Percentiles rank a stretch among this genome's conserved stretches.
These are phyloP conservation scores for Thraustochytrium striatum DNA, from an alignment of 352 stramenopile species.

Conservation along the genomic window DNA sequence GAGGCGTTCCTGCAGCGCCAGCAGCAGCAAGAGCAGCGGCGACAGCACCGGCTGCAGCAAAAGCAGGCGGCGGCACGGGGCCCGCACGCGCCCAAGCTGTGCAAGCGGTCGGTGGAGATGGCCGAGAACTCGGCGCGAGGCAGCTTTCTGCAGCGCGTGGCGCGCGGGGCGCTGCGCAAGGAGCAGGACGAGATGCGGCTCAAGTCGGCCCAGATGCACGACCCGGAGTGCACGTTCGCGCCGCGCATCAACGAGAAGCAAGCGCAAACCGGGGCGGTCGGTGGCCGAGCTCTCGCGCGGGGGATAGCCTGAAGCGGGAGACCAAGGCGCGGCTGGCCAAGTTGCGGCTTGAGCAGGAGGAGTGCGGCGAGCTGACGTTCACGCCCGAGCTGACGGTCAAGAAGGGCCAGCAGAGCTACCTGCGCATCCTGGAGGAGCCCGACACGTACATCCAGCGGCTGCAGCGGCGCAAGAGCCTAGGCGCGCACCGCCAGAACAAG, in stretches of 20 bases:
- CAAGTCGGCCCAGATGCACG: slow-evolving; percentile 49
- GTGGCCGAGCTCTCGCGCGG: slow-evolving; percentile 52
- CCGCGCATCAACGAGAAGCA: slow-evolving; percentile 49
- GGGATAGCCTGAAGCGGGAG: slow-evolving; percentile 54
- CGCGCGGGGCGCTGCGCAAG: slow-evolving; percentile 49
- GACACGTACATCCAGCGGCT: slow-evolving; percentile 55
- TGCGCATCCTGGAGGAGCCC: slow-evolving; percentile 54
- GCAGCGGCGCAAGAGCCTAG: slow-evolving; percentile 51
- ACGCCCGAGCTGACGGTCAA: slow-evolving; percentile 49
- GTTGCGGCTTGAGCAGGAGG: slow-evolving; percentile 53
- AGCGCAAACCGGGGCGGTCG: slow-evolving; percentile 40
- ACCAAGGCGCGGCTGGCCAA: slow-evolving; percentile 53
- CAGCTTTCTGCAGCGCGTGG: slow-evolving; percentile 55
- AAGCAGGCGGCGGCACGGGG: background rate
- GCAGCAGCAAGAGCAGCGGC: slow-evolving; percentile 25
- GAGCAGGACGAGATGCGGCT: slow-evolving; percentile 53
- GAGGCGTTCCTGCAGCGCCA: slow-evolving; percentile 52
- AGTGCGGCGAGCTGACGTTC: slow-evolving; percentile 53
- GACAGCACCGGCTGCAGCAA: slow-evolving; percentile 43
- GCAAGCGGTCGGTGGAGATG: slow-evolving; percentile 46
- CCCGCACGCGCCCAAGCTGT: slow-evolving; percentile 53
- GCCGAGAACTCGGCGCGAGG: slow-evolving; percentile 31
- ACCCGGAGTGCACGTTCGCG: slow-evolving; percentile 58
- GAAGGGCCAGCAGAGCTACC: slow-evolving; percentile 25
- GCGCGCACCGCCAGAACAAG: slow-evolving; percentile 40